Base-by-base conservation (phyloP, 306 rosid genomes). In the Dryas octopetala region DNA sequence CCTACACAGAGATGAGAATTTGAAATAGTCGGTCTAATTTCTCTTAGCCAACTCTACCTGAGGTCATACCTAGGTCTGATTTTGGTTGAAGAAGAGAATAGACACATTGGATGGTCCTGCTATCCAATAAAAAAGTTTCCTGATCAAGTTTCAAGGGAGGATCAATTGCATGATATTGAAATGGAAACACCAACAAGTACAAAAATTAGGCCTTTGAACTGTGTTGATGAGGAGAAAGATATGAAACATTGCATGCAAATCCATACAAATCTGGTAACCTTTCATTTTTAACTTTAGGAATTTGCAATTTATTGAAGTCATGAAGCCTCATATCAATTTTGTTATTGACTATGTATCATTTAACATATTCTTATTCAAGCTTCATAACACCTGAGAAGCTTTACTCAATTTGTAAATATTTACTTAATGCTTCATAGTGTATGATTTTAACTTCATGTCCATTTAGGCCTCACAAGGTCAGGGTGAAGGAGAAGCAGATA, bases 161-260 rank as follows among this genome's bases (percentile, higher is more conserved):
- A 51, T 52, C 52, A 40, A 63, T 66, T 50, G 32, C 46, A 74
- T 38, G 71, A 44, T 64, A 32, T 32, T 32, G 63, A 63, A 64
- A 40, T 38, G 41, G 54, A 63, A 63, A 26, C 52, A 55, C 44
- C 26, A 73, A 60, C 26, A 32, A 14, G 28, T 60, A 43, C 43
- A 19, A 48, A 41, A 41, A 51, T 38, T 53, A 52, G 71, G 32
- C 58, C 77, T 51, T 12, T 17, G 70, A 50, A 63, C 19, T n/a
- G 48, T 74, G 63, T 63, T 62, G 40, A 9, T 52, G 26, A 11
- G 78, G 71, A 64, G 70, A 74, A 54, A 70, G 52, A 74, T 12
- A 10, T 0, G 16, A 62, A 61, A 10, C 59, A 47, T 47, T 60
- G 17, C 60, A 48, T 73, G 68, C 69, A 15, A 46, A 23, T 60